These are phyloP conservation scores for Vicia sativa DNA, from an alignment of 306 rosid genomes.

Conservation along the genomic window DNA sequence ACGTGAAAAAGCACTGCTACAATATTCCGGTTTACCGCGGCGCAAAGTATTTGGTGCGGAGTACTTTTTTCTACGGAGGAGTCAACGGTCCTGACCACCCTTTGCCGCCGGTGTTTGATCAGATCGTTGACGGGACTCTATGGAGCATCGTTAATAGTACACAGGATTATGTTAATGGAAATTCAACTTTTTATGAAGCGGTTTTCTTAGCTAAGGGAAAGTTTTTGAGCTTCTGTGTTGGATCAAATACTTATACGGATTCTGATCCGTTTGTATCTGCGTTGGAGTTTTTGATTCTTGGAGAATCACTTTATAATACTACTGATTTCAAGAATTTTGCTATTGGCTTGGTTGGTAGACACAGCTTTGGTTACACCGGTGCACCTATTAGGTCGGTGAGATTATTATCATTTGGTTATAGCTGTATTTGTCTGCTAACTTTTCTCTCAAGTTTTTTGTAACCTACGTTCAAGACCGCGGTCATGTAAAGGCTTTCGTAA, in stretches of 20 bases:
- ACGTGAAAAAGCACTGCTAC: slow-evolving; percentile 65
- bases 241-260: slow-evolving; percentile 62
- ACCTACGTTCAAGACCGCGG: no score
- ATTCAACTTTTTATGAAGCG: slow-evolving; percentile 63
- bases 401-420: neutral
- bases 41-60: slow-evolving; percentile 65
- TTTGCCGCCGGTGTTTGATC: slow-evolving; percentile 85
- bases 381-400: slow-evolving; percentile 58
- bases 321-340: slow-evolving; percentile 59
- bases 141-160: slow-evolving; percentile 88
- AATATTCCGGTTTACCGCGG: slow-evolving; percentile 52
- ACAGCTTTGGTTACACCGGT: slow-evolving; percentile 70
- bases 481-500: no score
- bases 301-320: slow-evolving; percentile 64
- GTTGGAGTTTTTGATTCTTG: slow-evolving; percentile 65
- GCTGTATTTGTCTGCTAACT: neutral
- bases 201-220: slow-evolving; percentile 68
- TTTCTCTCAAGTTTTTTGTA: neutral
- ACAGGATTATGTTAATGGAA: slow-evolving; percentile 47
- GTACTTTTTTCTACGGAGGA: slow-evolving; percentile 78
- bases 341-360: slow-evolving; percentile 60
- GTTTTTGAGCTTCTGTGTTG: slow-evolving; percentile 71
- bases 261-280: slow-evolving; percentile 93
- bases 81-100: slow-evolving; percentile 50
- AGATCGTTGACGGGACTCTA: slow-evolving; percentile 80